A percentile compares a stretch with the other conserved stretches of the same genome.
Conservation (phyloP, 2,329 filamentous ascomycete genomes). For the Ophiostoma montium region DNA sequence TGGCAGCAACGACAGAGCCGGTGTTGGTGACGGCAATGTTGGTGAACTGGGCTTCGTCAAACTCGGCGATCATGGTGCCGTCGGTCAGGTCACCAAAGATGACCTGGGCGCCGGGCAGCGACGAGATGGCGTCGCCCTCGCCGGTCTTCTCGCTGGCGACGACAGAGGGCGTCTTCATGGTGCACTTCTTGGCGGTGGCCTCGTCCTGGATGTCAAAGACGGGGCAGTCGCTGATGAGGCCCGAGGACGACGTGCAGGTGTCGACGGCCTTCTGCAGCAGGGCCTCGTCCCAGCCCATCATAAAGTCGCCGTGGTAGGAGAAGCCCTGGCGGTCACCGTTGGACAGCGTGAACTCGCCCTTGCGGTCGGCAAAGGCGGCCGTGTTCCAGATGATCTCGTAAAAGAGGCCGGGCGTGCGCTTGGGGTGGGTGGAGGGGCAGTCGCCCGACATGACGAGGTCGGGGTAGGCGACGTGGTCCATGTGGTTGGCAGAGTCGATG, state of each 20-base stretch:
- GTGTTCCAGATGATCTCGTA: conserved; percentile 81
- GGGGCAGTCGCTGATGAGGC: conserved; percentile 57
- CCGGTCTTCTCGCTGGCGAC: conserved; percentile 45
- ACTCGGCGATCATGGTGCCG: conserved; percentile 8
- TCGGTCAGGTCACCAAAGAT: conserved; percentile 20
- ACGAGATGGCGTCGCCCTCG: conserved; percentile 18
- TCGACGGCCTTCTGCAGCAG: conserved; percentile 61
- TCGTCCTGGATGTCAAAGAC: conserved; percentile 57
- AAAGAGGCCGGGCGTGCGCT: conserved; percentile 60
- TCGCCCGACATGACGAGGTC: conserved; percentile 59
- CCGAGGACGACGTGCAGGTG: conserved; percentile 57
- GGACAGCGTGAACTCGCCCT: conserved; percentile 59
- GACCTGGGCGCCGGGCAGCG: conserved; percentile 50
- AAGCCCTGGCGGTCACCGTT: conserved; percentile 67
- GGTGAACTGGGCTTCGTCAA: conserved; percentile 8
- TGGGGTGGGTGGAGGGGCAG: conserved; percentile 56
- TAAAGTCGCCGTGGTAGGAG: conserved; percentile 69
- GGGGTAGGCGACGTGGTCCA: conserved; percentile 63
- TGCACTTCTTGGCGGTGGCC: conserved; percentile 41
- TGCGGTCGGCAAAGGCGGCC: conserved; percentile 42
- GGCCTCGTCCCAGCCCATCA: conserved; percentile 58
- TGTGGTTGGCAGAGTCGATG: conserved; percentile 38
- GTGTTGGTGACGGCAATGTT: neutral
- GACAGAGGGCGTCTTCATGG: conserved; percentile 40
- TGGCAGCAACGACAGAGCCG: conserved; percentile 6